Evolutionary conservation across 2,329 filamentous ascomycete genomes (phyloP), one percentile per base, ranked within the genome.

Genomic region (Fusarium pseudoanthophilum): DNA sequence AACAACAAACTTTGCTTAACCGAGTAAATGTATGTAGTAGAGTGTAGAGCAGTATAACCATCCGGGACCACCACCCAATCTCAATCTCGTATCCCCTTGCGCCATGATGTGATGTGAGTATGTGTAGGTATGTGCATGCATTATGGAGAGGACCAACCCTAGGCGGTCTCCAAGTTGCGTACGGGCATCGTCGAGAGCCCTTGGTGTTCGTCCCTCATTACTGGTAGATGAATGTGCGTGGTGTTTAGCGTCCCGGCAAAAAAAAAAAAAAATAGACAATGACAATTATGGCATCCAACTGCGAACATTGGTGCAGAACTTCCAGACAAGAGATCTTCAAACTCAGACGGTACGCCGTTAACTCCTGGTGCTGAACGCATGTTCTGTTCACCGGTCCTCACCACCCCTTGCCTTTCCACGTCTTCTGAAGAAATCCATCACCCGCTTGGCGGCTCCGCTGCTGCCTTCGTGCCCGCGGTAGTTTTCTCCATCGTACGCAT

Each of bases 361-460:
- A 77, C 74, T 75, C 75, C 72, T 63, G 61, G 59, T 75, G 64
- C 67, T 67, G 60, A 58, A 57, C 49, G 63, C 58, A 73, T 67
- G 60, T 57, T 64, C 71, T 67, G 64, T 64, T 79, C 73, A 89
- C 84, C 87, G 86, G 77, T 86, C 83, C 69, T 90, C 88, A 42
- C 87, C 87, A 63, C 87, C 89, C 79, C 92, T 87, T 76, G 92
- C 93, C 84, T 92, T 94, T 63, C 93, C 94, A 80, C 95, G 90
- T 81, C 95, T 89, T 77, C 96, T 89, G 86, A 99, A 99, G 83
- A 98, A 97, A 84, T 99, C 95, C 95, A 99, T 98, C 43, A 99
- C 96, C 80, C 94, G 91, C 81, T 95, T 92, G 20, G 95, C 95
- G 7, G 95, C 93, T 64, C 94, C 94, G 73, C 92, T 95, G 81